Base-by-base conservation (phyloP, 768 basidiomycete species). In the Serendipita indica region DNA sequence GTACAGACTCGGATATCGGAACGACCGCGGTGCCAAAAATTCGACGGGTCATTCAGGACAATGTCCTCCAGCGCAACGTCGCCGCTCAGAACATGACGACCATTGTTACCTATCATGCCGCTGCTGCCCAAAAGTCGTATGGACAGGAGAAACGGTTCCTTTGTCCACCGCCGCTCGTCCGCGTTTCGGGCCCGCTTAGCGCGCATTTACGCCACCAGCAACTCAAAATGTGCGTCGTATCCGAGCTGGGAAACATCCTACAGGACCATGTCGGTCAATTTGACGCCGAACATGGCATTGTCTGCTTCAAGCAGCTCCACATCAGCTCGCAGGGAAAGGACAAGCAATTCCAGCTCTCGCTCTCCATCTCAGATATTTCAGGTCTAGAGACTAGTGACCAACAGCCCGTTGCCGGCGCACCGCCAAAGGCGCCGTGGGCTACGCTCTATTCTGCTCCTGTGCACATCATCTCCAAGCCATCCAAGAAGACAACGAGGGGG, bases 71-170 rank as follows among this genome's bases (percentile, higher is more conserved):
- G 30, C 10, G 49, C n/a, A 28, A 54, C n/a, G 30, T 7, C n/a
- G 49, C 30, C 10, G 30, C 13, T 16, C 49, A 30, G 72, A 84
- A 86, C 61, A 89, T 91, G 89, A 90, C 89, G 34, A 90, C 88
- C 35, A 86, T 91, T 32, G 80, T 89, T 62, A 90, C 87, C 64
- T 76, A 92, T 57, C 91, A 94, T 66, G 89, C 91, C 25, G 89
- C 88, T 32, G 89, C 92, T 56, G 92, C 89, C 1, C 92, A 96
- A 73, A 96, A 96, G 73, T 92, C 89, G 10, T 96, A 96, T 68
- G 89, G 89, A 57, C 89, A 85, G 69, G 92, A 96, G 73, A 92
- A 93, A 70, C 84, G 92, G 60, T 91, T 93, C 68, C 79, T 97
- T 34, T 90, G 88, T 66, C 92, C 92, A 6, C 91, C 92, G 2